Base-by-base conservation (phyloP, 2,329 filamentous ascomycete species). In the Cordyceps pruinosa region DNA sequence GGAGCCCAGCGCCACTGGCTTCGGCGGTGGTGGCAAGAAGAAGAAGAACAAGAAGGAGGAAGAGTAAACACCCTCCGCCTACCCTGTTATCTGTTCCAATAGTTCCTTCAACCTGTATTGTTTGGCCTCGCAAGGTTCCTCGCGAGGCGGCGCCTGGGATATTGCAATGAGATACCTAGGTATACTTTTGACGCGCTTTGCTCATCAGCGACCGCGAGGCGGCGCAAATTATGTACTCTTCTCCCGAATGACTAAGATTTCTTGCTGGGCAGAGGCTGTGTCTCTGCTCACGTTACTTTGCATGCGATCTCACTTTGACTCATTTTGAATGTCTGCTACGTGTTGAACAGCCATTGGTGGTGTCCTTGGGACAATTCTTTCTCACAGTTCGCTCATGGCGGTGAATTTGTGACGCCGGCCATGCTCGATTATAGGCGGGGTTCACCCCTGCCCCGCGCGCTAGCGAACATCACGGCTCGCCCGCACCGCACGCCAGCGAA, bases 21-120 rank as follows among this genome's bases (percentile, higher is more conserved):
- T 73, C 61, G 72, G 67, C 58, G 67, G 70, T 45, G 68, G 70
- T 61, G 68, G 72, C 62, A 79, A 81, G 69, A 80, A 80, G 68
- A 84, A 84, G 76, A 91, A 91, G 82, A 85, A 85, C 77, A 83
- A 82, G 75, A 80, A 77, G 59, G 75, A 77, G 68, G 73, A 74
- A 59, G 58, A 63, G 56, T 69, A 66, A 67, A 53, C 50, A 61
- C 26, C 58, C 47, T 52, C 35, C 44, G 39, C 57, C 60, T 61
- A 64, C 61, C 64, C 61, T 62, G 65, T 66, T 70, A 69, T 73
- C 68, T 73, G 67, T 69, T 73, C 65, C 70, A 72, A 73, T 73
- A 71, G 61, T 66, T 70, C 67, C 69, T 69, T 67, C 63, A 67
- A 66, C 63, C 67, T 62, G 65, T 63, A 53, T 70, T 72, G 67